Conservation (phyloP, 345 rosid species). For the Nephelium lappaceum region DNA sequence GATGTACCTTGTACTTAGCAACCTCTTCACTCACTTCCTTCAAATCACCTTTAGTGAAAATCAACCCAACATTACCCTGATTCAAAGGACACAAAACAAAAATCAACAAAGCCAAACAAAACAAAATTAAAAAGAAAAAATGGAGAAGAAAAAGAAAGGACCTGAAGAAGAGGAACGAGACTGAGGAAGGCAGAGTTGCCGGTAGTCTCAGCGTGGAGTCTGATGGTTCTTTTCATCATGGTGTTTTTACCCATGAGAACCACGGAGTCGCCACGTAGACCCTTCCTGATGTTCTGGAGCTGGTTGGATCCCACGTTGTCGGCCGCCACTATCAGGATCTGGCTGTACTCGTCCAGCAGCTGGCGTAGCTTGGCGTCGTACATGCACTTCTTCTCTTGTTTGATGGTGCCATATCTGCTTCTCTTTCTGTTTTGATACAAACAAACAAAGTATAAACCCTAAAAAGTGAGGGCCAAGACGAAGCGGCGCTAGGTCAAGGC, state of each 20-base stretch:
- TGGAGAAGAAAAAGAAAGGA: not conserved
- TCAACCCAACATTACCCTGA: constrained; percentile 90
- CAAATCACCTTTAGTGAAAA: constrained; percentile 95
- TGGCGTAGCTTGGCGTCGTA: constrained; percentile 82
- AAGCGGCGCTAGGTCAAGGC: constrained; percentile 59
- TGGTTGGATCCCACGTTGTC: constrained; percentile 95
- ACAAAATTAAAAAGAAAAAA: not conserved
- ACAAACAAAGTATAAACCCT: not conserved
- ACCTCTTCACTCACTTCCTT: constrained; percentile 98
- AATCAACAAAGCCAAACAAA: not conserved
- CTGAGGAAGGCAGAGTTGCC: constrained; percentile 59
- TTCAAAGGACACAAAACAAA: not conserved
- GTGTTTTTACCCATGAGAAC: constrained; percentile 96
- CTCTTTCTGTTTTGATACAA: not conserved
- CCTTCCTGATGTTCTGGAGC: constrained; percentile 80
- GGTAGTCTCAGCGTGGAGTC: constrained; percentile 75
- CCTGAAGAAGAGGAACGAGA: constrained; percentile 79
- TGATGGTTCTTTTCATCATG: constrained; percentile 87
- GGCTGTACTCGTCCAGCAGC: constrained; percentile 75
- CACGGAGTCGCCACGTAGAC: constrained; percentile 79
- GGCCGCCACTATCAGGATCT: constrained; percentile 75
- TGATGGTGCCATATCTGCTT: constrained; percentile 42
- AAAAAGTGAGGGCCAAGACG: constrained; percentile 69
- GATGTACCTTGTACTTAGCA: constrained; percentile 82
- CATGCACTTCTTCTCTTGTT: constrained; percentile 76